Percentiles rank a stretch among this genome's conserved stretches.
phyloP scores from a whole-genome alignment of 202 grass and related monocot species.

The Musa balbisiana region DNA sequence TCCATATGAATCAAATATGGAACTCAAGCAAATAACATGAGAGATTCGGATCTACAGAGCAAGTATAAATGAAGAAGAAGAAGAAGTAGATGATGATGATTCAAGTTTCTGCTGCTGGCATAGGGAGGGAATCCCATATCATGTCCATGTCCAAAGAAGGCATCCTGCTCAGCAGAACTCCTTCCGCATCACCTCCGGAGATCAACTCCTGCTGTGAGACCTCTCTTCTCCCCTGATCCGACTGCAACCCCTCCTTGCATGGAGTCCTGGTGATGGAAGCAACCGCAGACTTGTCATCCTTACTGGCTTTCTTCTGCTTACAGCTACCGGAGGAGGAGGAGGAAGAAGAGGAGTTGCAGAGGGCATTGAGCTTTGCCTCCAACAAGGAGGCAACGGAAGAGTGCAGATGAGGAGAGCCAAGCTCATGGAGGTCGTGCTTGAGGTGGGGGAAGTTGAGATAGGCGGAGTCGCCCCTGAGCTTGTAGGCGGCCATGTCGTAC shows the following conservation, averaged over 20 bases:
- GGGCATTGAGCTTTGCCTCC: constrained; percentile 31
- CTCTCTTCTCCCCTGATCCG: too few species aligned
- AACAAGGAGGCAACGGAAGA: not conserved
- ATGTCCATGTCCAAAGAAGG: constrained; percentile 40
- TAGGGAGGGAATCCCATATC: constrained; percentile 36
- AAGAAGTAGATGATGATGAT: too few species aligned
- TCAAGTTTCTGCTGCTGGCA: not conserved
- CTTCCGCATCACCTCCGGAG: constrained; percentile 9
- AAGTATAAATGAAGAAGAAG: too few species aligned
- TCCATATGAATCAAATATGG: too few species aligned
- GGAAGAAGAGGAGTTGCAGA: constrained; percentile 4
- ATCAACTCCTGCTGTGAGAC: not conserved
- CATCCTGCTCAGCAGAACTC: constrained; percentile 26
- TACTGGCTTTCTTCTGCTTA: constrained; percentile 17
- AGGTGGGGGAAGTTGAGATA: constrained; percentile 36
- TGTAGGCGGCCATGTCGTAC: constrained; percentile 30
- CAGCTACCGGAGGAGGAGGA: constrained; percentile 14
- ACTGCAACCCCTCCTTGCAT: not conserved
- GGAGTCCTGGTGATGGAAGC: not conserved
- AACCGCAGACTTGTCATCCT: not conserved
- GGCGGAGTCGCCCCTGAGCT: constrained; percentile 28
- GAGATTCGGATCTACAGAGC: too few species aligned
- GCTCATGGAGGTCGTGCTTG: constrained; percentile 18
- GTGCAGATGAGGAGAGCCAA: constrained; percentile 5
- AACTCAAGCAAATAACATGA: too few species aligned